Conservation (phyloP, 805 yeast species). For the Cyberlindnera samutprakarnensis region DNA sequence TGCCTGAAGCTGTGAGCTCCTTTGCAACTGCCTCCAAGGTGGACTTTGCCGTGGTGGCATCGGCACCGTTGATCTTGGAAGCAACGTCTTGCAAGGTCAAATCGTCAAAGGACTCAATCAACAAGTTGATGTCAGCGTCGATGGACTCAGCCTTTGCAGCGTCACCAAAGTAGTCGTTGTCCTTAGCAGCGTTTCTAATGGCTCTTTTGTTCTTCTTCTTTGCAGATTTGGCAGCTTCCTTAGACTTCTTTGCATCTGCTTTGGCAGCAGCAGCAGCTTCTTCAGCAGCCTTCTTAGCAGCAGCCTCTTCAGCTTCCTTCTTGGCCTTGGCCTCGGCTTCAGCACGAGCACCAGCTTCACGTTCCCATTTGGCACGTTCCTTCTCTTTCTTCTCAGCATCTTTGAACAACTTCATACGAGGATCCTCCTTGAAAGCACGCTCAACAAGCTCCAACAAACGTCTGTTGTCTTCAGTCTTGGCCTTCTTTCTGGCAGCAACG, state of each 20-base stretch:
- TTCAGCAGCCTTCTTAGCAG: slow-evolving; percentile 69
- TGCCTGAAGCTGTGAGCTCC: slow-evolving; percentile 46
- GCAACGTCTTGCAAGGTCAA: slow-evolving; percentile 71
- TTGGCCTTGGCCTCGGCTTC: slow-evolving; percentile 90
- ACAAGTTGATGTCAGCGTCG: slow-evolving; percentile 72
- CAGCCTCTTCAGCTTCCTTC: slow-evolving; percentile 86
- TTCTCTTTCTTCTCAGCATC: slow-evolving; percentile 92
- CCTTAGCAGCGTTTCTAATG: slow-evolving; percentile 77
- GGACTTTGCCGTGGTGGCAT: slow-evolving; percentile 50
- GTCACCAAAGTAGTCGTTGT: slow-evolving; percentile 77
- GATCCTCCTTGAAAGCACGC: slow-evolving; percentile 85
- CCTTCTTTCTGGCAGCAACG: slow-evolving; percentile 93
- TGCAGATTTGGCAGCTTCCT: slow-evolving; percentile 82
- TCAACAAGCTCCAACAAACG: slow-evolving; percentile 80
- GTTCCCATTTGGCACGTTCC: slow-evolving; percentile 94
- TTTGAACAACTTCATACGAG: slow-evolving; percentile 89
- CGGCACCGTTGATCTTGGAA: slow-evolving; percentile 41
- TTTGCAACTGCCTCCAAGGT: slow-evolving; percentile 49
- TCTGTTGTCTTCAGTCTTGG: slow-evolving; percentile 94
- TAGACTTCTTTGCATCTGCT: slow-evolving; percentile 86
- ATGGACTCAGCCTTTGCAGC: slow-evolving; percentile 57
- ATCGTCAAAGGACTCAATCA: slow-evolving; percentile 79
- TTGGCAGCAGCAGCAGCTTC: slow-evolving; percentile 56
- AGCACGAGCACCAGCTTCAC: slow-evolving; percentile 94
- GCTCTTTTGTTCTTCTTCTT: slow-evolving; percentile 96